These are phyloP conservation scores for Corymbia citriodora DNA, from an alignment of 441 rosid genomes.

Conservation along the genomic window DNA sequence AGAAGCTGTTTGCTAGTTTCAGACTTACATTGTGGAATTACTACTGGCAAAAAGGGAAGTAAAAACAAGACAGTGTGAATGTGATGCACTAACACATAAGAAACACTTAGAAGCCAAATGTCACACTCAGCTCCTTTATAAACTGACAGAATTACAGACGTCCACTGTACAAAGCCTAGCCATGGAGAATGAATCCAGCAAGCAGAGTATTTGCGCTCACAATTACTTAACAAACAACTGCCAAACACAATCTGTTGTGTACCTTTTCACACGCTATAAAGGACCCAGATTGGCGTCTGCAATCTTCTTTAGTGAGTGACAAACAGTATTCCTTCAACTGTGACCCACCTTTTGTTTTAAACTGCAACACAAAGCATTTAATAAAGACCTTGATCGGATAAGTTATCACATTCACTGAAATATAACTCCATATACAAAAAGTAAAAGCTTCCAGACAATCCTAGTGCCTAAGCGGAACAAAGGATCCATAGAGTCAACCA, in stretches of 20 bases:
- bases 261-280: slow-evolving; percentile 93
- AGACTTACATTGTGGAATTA: not conserved
- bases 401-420: slow-evolving; percentile 6
- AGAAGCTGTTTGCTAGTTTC: not conserved
- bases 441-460: not conserved
- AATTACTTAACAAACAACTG: not conserved
- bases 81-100: not conserved
- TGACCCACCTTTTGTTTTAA: slow-evolving; percentile 96
- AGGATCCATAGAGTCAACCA: not conserved
- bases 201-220: not conserved
- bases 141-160: not conserved
- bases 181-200: not conserved
- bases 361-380: slow-evolving; percentile 33
- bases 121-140: not conserved
- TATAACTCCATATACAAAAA: not conserved
- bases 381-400: not conserved
- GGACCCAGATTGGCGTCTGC: slow-evolving; percentile 77
- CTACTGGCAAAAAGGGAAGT: not conserved
- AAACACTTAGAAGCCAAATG: not conserved
- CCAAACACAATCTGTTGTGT: not conserved
- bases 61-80: not conserved
- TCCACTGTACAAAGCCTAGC: not conserved
- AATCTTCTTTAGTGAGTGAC: slow-evolving; percentile 91
- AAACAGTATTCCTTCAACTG: slow-evolving; percentile 93
- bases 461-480: not conserved